A percentile compares a stretch with the other conserved stretches of the same genome.
Conservation (phyloP, 768 basidiomycete species). For the Albatrellus ellisii region DNA sequence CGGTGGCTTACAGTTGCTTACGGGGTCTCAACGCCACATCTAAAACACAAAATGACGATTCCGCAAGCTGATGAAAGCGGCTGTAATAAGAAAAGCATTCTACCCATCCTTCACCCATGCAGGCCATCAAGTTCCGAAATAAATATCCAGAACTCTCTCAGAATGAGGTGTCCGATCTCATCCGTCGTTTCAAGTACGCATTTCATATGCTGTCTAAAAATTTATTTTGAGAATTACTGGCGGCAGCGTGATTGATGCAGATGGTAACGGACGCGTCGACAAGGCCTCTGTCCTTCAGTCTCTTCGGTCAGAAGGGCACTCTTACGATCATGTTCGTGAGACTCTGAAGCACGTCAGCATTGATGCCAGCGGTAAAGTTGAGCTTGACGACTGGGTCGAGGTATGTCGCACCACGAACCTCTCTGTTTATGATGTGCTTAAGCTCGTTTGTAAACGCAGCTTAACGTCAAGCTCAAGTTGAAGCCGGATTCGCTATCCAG, state of each 20-base stretch:
- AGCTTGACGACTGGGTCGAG: constrained; percentile 98
- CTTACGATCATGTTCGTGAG: constrained; percentile 82
- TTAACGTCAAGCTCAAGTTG: constrained; percentile 70
- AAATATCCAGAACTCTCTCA: constrained; percentile 85
- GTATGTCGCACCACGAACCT: constrained; percentile 38
- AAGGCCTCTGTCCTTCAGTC: constrained; percentile 73
- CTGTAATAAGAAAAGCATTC: no score
- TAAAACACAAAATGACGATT: no score
- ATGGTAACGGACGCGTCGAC: constrained; percentile 71
- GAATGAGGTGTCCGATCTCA: constrained; percentile 91
- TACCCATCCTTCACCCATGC: constrained; percentile 32
- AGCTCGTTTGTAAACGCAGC: constrained; percentile 25
- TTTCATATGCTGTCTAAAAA: constrained; percentile 3
- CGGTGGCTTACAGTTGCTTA: no score
- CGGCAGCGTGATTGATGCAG: constrained; percentile 56
- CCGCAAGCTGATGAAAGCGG: no score
- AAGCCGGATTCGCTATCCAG: constrained; percentile 28
- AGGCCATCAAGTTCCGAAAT: constrained; percentile 76
- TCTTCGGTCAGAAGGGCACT: constrained; percentile 69
- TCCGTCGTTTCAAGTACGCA: constrained; percentile 92
- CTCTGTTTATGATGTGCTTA: not conserved
- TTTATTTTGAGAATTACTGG: constrained; percentile 7
- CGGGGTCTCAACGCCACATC: no score
- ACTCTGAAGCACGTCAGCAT: constrained; percentile 89
- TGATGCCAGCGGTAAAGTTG: constrained; percentile 91